phyloP scores from a whole-genome alignment of 1,284 basidiomycete species.

The Tylopilus sp. region DNA sequence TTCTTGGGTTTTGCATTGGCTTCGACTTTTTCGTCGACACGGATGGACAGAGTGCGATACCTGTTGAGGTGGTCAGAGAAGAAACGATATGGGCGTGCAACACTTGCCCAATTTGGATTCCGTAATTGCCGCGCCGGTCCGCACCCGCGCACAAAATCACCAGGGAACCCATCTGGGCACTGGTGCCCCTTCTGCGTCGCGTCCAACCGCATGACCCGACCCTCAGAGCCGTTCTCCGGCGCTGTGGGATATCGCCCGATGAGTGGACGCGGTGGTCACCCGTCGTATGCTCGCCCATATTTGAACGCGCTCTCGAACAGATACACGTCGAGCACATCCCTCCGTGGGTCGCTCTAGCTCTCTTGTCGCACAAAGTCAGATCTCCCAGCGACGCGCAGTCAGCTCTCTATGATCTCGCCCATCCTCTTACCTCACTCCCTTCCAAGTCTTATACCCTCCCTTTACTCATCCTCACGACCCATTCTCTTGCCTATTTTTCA shows the following conservation, averaged over 20 bases:
- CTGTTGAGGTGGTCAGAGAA: slow-evolving; percentile 27
- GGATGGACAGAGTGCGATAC: slow-evolving; percentile 57
- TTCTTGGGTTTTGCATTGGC: slow-evolving; percentile 22
- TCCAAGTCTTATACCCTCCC: slow-evolving; percentile 53
- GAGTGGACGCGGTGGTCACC: slow-evolving; percentile 53
- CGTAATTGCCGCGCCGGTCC: slow-evolving; percentile 34
- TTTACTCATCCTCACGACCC: slow-evolving; percentile 53
- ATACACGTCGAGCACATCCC: slow-evolving; percentile 39
- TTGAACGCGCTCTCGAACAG: slow-evolving; percentile 45
- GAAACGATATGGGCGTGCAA: accelerated
- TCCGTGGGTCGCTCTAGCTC: slow-evolving; percentile 64
- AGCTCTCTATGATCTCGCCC: slow-evolving; percentile 31
- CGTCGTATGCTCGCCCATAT: slow-evolving; percentile 45
- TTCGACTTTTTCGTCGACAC: slow-evolving; percentile 46
- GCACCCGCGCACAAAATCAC: slow-evolving; percentile 32
- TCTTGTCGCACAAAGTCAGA: slow-evolving; percentile 61
- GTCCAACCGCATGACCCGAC: slow-evolving; percentile 10
- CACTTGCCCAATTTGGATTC: slow-evolving; percentile 44
- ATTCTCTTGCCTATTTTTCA: slow-evolving; percentile 61
- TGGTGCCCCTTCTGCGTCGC: slow-evolving; percentile 35
- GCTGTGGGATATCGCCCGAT: slow-evolving; percentile 43
- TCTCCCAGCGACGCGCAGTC: slow-evolving; percentile 34
- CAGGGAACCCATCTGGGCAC: slow-evolving; percentile 40
- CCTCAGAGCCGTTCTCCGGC: slow-evolving; percentile 37
- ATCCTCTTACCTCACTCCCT: slow-evolving; percentile 23